Conservation (phyloP, 306 rosid genomes). For the Ormosia semicastrata region DNA sequence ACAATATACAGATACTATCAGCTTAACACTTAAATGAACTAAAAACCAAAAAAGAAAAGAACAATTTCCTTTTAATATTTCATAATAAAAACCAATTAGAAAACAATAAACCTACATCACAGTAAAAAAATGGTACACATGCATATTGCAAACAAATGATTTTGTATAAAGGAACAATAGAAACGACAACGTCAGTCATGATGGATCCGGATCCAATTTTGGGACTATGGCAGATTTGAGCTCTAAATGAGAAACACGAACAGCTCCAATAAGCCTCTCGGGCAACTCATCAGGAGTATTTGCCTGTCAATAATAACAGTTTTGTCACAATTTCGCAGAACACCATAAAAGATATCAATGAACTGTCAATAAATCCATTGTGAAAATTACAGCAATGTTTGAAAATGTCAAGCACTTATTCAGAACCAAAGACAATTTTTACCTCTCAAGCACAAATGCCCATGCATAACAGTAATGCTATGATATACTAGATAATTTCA, state of each 20-base stretch:
- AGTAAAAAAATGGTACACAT: conserved; percentile 42
- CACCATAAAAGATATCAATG: background rate
- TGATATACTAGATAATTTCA: background rate
- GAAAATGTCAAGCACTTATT: background rate
- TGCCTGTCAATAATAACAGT: conserved; percentile 53
- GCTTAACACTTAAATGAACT: conserved; percentile 29
- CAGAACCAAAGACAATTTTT: background rate
- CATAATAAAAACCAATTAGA: conserved; percentile 33
- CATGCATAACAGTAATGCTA: background rate
- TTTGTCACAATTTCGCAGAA: conserved; percentile 28
- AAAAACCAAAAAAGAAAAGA: background rate
- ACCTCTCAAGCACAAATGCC: background rate
- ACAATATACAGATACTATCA: conserved; percentile 29
- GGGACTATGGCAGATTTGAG: conserved; percentile 77
- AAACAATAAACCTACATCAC: conserved; percentile 43
- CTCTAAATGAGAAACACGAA: conserved; percentile 83
- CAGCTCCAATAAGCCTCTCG: conserved; percentile 93
- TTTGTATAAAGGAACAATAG: conserved; percentile 38
- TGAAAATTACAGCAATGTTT: background rate
- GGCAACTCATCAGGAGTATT: conserved; percentile 87
- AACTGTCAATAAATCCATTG: conserved; percentile 13
- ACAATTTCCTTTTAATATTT: conserved; percentile 16
- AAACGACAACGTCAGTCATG: conserved; percentile 33
- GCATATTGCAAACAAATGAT: conserved; percentile 54
- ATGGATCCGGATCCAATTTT: conserved; percentile 70